Evolutionary conservation across 2,329 filamentous ascomycete genomes (phyloP).

Genomic region (Aspergillus quadrilineatus): DNA sequence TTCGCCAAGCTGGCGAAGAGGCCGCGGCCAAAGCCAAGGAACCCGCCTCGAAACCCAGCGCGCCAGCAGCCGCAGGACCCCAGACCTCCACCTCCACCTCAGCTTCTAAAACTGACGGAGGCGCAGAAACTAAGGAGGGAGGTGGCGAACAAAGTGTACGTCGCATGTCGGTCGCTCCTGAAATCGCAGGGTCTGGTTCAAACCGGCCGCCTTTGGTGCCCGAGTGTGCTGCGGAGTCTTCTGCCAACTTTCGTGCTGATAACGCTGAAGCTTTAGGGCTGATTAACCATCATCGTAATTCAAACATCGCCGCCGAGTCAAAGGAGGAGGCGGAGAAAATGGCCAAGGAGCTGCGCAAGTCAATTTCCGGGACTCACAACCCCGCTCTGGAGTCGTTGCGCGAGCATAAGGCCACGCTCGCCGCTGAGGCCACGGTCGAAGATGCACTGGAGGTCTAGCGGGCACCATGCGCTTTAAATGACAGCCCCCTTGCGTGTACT

Average conservation of each 20-base stretch:
- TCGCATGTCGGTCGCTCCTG: constrained; percentile 33
- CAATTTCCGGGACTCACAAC: constrained; percentile 32
- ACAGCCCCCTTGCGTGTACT: neutral
- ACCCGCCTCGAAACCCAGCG: constrained; percentile 16
- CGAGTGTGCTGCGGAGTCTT: constrained; percentile 38
- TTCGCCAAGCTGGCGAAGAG: constrained; percentile 46
- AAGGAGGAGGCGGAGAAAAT: constrained; percentile 36
- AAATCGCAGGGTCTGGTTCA: constrained; percentile 24
- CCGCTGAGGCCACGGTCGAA: constrained; percentile 25
- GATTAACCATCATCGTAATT: constrained; percentile 41
- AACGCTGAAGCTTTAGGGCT: constrained; percentile 37
- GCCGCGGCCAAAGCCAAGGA: constrained; percentile 41
- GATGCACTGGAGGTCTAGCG: constrained; percentile 21
- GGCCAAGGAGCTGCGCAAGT: constrained; percentile 38
- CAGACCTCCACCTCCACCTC: constrained; percentile 15
- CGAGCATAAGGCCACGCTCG: constrained; percentile 27
- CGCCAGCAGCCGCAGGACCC: constrained; percentile 10
- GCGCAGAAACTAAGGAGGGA: constrained; percentile 19
- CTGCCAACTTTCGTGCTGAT: constrained; percentile 40
- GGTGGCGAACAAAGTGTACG: constrained; percentile 21
- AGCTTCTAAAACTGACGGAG: neutral
- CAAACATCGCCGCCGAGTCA: constrained; percentile 35
- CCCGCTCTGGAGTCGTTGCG: constrained; percentile 31
- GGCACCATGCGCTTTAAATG: neutral
- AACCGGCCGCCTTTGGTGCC: constrained; percentile 35